phyloP scores from a whole-genome alignment of 768 basidiomycete species.

The Hypholoma fasciculare region DNA sequence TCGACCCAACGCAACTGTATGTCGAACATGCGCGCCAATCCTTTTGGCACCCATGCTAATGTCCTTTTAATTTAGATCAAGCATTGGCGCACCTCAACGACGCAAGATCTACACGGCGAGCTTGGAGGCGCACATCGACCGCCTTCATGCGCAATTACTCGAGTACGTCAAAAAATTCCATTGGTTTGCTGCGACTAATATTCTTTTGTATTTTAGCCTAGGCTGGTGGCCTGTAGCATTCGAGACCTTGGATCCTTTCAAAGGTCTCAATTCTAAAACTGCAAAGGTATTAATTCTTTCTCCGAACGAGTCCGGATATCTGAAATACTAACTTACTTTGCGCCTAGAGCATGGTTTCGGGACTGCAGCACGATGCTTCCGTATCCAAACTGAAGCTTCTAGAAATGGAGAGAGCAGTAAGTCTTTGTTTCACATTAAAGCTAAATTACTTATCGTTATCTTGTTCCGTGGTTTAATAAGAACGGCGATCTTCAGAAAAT shows the following conservation, averaged over 20 bases:
- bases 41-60: background rate
- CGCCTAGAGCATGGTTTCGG: slow-evolving; percentile 69
- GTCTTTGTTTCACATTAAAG: slow-evolving; percentile 18
- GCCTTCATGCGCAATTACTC: slow-evolving; percentile 59
- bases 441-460: background rate
- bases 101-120: slow-evolving; percentile 73
- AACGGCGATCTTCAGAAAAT: slow-evolving; percentile 29
- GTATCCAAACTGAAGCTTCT: slow-evolving; percentile 61
- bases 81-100: slow-evolving; percentile 64
- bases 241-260: slow-evolving; percentile 59
- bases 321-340: background rate
- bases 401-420: slow-evolving; percentile 68
- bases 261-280: slow-evolving; percentile 74
- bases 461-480: slow-evolving; percentile 12
- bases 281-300: slow-evolving; percentile 52
- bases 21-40: slow-evolving; percentile 19
- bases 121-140: slow-evolving; percentile 72
- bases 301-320: background rate
- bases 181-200: background rate
- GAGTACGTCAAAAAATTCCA: slow-evolving; percentile 21
- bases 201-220: slow-evolving; percentile 24
- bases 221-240: slow-evolving; percentile 58
- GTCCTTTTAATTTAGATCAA: slow-evolving; percentile 42
- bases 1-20: slow-evolving; percentile 66
- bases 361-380: slow-evolving; percentile 65